Evolutionary conservation across 441 rosid species (phyloP), one percentile per base, ranked within the genome.

Genomic region (Aquilaria agallochum): DNA sequence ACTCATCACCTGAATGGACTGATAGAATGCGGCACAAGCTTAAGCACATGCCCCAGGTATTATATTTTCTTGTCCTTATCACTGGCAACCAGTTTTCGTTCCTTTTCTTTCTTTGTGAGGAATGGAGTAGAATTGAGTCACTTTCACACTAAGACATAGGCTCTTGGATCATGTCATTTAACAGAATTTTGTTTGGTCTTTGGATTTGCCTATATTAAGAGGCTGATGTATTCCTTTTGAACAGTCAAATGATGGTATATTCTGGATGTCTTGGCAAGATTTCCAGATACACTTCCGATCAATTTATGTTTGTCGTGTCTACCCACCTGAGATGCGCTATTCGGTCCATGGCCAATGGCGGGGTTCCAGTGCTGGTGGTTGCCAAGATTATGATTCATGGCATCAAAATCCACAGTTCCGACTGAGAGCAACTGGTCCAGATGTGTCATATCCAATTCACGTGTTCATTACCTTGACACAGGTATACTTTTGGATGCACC

Each of bases 211-310:
- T 72, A 44, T 31, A 31, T 27, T 30, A 3, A 46, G 50, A 56
- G 59, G 60, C 62, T 69, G 42, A 50, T 69, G 40, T 53, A 53
- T 55, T 56, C 65, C 33, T 70, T 14, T 74, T 73, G 58, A 76
- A 80, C 97, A 93, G 98, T 84, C 99, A 53, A 91, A 83, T 69
- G 98, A 96, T 67, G 99, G 99, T 58, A 93, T 96, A 76, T 96
- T 96, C 83, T 96, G 99, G 99, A 96, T 96, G 98, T 93, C 96
- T 48, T 96, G 99, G 99, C 98, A 96, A 94, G 99, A 96, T 73
- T 96, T 96, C 67, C 99, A 96, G 78, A 91, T 96, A 72, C 99
- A 96, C 75, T 96, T 96, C 80, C 82, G 98, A 60, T 96, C 98
- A 27, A 93, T 96, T 68, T 96, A 96, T 72, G 98, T 93, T 34